Conservation (phyloP, 768 basidiomycete genomes). For the Naganishia friedmannii region DNA sequence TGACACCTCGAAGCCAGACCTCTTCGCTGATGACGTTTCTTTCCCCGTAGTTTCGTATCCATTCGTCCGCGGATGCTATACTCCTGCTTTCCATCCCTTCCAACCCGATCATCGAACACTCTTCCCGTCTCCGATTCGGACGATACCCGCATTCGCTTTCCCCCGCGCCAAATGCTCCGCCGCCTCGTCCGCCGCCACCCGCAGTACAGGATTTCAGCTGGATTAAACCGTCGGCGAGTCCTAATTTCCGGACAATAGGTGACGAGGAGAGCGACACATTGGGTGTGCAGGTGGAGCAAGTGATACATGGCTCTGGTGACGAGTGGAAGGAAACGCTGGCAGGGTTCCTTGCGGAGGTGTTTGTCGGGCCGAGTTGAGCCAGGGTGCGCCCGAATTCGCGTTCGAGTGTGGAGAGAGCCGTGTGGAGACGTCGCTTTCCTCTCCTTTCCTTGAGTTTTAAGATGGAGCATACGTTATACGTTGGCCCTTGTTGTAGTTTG, state of each 20-base stretch:
- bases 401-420: neutral
- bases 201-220: constrained; percentile 19
- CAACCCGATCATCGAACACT: constrained; percentile 17
- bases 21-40: no score
- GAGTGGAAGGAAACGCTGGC: neutral
- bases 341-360: neutral
- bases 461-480: no score
- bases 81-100: neutral
- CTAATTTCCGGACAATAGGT: neutral
- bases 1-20: no score
- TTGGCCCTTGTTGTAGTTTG: no score
- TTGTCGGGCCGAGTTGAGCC: neutral
- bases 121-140: constrained; percentile 3
- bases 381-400: neutral
- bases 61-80: neutral
- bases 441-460: no score
- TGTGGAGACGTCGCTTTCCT: neutral
- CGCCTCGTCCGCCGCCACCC: neutral
- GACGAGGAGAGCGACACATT: neutral
- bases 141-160: neutral
- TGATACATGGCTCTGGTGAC: neutral
- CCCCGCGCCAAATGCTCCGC: neutral
- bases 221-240: constrained; percentile 16
- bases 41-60: constrained; percentile 8
- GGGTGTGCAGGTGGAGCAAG: neutral